Evolutionary conservation across 2,329 filamentous ascomycete genomes (phyloP).

Genomic region (Hymenoscyphus linearis): DNA sequence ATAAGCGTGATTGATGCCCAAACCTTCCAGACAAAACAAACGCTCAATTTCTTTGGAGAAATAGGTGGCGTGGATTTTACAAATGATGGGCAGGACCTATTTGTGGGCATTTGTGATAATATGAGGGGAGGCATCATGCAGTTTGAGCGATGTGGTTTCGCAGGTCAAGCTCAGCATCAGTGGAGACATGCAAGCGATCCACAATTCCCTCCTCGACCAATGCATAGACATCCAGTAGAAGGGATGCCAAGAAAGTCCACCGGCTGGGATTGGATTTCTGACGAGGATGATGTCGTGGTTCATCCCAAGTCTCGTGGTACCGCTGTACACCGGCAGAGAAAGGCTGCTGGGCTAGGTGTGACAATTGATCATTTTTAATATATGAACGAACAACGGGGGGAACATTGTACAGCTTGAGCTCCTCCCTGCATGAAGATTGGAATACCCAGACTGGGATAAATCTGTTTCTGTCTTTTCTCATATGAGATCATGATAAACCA

Average conservation of each 20-base stretch:
- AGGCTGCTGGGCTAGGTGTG: slow-evolving; percentile 16
- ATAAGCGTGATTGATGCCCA: slow-evolving; percentile 66
- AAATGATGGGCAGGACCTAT: slow-evolving; percentile 62
- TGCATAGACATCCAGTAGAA: background rate
- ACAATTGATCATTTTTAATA: slow-evolving; percentile 18
- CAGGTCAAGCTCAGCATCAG: slow-evolving; percentile 20
- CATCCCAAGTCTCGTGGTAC: slow-evolving; percentile 17
- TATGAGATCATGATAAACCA: slow-evolving; percentile 32
- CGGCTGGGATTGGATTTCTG: slow-evolving; percentile 18
- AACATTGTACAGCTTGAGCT: slow-evolving; percentile 13
- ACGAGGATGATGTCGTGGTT: slow-evolving; percentile 14
- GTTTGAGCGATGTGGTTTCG: slow-evolving; percentile 31
- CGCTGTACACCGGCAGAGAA: slow-evolving; percentile 14
- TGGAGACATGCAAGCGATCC: background rate
- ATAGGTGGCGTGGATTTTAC: slow-evolving; percentile 64
- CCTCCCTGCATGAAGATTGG: background rate
- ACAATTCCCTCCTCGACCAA: slow-evolving; percentile 9
- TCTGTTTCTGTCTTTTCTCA: slow-evolving; percentile 4
- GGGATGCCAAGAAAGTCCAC: background rate
- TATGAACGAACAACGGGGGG: slow-evolving; percentile 4
- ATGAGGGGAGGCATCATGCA: slow-evolving; percentile 53
- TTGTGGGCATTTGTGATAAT: slow-evolving; percentile 61
- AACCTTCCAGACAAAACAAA: slow-evolving; percentile 60
- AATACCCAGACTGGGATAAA: background rate
- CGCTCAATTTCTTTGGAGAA: slow-evolving; percentile 69